Percentiles rank a stretch among this genome's conserved stretches.
Evolutionary conservation across 2,329 filamentous ascomycete species (phyloP).

Genomic region (Dactylellina cionopaga): DNA sequence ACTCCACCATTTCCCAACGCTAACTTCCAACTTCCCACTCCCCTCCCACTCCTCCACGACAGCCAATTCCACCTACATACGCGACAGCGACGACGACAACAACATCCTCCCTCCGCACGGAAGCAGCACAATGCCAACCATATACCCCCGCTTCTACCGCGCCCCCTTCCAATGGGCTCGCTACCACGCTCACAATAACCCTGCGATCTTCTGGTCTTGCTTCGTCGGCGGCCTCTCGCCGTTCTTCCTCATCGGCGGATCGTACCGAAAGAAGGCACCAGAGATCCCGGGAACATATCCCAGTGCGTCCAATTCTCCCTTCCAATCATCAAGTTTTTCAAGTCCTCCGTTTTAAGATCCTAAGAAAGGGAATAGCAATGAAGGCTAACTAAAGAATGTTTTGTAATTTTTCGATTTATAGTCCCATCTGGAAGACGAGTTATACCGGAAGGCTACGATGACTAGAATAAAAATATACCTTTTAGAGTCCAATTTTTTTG

Average conservation of each 20-base stretch:
- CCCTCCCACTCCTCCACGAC: neutral
- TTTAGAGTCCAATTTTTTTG: too few relatives aligned
- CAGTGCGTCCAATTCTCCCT: conserved; percentile 77
- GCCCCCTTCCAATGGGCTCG: conserved; percentile 82
- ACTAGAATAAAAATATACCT: conserved; percentile 20
- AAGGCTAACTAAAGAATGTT: neutral
- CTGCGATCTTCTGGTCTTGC: conserved; percentile 89
- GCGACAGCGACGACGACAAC: neutral
- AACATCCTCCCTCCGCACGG: too few relatives aligned
- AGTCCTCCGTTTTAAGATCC: too few relatives aligned
- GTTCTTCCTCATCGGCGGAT: conserved; percentile 74
- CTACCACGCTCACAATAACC: conserved; percentile 88
- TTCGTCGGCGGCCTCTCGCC: conserved; percentile 79
- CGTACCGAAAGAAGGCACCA: conserved; percentile 75
- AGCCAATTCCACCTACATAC: neutral
- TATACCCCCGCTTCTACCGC: conserved; percentile 81
- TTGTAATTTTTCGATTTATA: neutral
- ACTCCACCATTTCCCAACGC: neutral
- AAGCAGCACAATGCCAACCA: conserved; percentile 71
- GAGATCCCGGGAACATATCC: conserved; percentile 90
- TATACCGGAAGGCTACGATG: conserved; percentile 51
- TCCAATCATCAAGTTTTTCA: too few relatives aligned
- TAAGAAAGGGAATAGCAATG: too few relatives aligned
- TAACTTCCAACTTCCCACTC: neutral
- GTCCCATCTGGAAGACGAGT: conserved; percentile 43